Evolutionary conservation across 148 eudicot species (phyloP).

Genomic region (Drosera capensis): DNA sequence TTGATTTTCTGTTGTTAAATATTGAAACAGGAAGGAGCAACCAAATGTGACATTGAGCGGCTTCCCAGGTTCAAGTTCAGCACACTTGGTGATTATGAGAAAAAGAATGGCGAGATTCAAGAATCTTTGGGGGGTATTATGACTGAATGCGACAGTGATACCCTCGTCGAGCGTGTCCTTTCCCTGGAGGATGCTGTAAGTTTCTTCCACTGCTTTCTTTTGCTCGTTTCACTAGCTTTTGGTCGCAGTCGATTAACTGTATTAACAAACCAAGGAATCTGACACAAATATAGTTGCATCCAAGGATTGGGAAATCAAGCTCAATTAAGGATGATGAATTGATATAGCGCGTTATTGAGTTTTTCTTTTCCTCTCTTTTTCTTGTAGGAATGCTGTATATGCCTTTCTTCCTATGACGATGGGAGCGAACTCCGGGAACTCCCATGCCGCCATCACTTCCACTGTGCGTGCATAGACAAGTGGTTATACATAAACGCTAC

Average conservation of each 20-base stretch:
- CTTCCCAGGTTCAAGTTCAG: constrained; percentile 60
- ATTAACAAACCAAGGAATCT: constrained; percentile 1
- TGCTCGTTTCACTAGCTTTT: neutral
- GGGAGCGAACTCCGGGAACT: constrained; percentile 74
- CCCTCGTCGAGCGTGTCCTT: constrained; percentile 47
- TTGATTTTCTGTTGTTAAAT: constrained; percentile 1
- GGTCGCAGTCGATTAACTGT: neutral
- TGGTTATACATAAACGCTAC: constrained; percentile 82
- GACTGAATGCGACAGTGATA: constrained; percentile 66
- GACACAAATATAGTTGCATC: neutral
- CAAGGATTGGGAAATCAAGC: neutral
- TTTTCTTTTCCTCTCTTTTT: neutral
- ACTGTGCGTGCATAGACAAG: constrained; percentile 69
- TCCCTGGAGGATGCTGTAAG: constrained; percentile 84
- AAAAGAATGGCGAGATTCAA: constrained; percentile 70
- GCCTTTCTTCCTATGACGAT: constrained; percentile 66
- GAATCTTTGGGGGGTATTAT: constrained; percentile 70
- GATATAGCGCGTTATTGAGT: neutral
- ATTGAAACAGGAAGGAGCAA: constrained; percentile 66
- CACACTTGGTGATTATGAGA: constrained; percentile 52
- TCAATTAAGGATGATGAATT: constrained; percentile 2
- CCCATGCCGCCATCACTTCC: constrained; percentile 85
- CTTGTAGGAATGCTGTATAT: constrained; percentile 69
- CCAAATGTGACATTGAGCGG: constrained; percentile 68
- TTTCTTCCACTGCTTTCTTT: constrained; percentile 3